Percentiles rank a stretch among this genome's conserved stretches.
These are phyloP conservation scores for Penicillium roqueforti DNA, from an alignment of 495 filamentous ascomycete genomes.

Conservation along the genomic window DNA sequence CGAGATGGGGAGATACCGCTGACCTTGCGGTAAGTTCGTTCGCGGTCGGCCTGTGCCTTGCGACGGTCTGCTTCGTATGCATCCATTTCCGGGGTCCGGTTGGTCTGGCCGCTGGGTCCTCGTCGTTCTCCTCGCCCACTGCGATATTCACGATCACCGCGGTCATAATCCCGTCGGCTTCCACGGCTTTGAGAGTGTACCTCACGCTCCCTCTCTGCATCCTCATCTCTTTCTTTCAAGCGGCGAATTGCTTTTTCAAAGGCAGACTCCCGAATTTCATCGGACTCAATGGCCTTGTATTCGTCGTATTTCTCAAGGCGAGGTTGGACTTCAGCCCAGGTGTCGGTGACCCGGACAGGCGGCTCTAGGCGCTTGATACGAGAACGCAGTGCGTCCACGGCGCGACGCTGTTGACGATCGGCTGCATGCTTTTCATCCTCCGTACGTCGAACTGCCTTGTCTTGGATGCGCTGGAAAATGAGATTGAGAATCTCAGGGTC, in stretches of 20 bases:
- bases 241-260: conserved; percentile 94
- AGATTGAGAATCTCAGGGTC: conserved; percentile 67
- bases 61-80: conserved; percentile 84
- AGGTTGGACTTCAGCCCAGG: conserved; percentile 78
- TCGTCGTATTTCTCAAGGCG: conserved; percentile 77
- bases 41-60: conserved; percentile 80
- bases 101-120: conserved; percentile 51
- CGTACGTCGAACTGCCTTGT: conserved; percentile 66
- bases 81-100: conserved; percentile 79
- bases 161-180: conserved; percentile 48
- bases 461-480: conserved; percentile 82
- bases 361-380: conserved; percentile 89
- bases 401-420: conserved; percentile 81
- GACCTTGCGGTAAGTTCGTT: conserved; percentile 78
- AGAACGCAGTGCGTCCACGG: conserved; percentile 79
- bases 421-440: conserved; percentile 82
- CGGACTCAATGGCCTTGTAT: conserved; percentile 73
- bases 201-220: conserved; percentile 68
- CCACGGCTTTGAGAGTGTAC: conserved; percentile 49
- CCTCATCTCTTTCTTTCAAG: conserved; percentile 85
- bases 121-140: conserved; percentile 53
- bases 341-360: conserved; percentile 69
- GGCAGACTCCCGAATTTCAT: conserved; percentile 74
- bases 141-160: conserved; percentile 50
- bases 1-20: conserved; percentile 55